Base-by-base conservation (phyloP, 208 protist genomes). In the Tritrichomonas foetus region DNA sequence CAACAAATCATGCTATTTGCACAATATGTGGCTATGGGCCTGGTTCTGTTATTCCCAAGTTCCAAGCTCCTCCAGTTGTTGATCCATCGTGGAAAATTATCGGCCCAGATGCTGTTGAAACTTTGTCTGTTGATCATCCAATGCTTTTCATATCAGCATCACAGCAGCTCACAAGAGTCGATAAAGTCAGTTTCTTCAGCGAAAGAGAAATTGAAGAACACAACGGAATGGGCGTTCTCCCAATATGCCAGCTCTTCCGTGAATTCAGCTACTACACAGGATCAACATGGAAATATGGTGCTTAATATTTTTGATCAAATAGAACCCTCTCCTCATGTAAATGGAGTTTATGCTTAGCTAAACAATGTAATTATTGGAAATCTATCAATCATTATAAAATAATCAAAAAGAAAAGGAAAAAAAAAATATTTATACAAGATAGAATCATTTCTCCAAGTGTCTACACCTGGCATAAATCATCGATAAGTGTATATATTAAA, bases 41-140 rank as follows among this genome's bases (percentile, higher is more conserved):
- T 57, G 47, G 30, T 33, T 41, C 78, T 33, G 57, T 33, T n/a
- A 27, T 89, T 14, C 78, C 78, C 33, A 89, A 14, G 8, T 89
- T 89, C 27, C 13, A 25, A 39, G 27, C 44, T 53, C 47, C 47
- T 39, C 78, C 78, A 57, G 47, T 89, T 39, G 78, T 61, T 11
- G 47, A 57, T 89, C 78, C 78, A 57, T 89, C 78, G 27, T 89
- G 78, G 78, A 89, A 89, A 89, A 47, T 89, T 89, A 47, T 89
- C 30, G 78, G 78, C 9, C 78, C 78, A 53, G 47, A 89, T 44
- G 78, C 57, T 89, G 78, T 89, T 39, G 78, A 89, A 33, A 47
- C 33, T n/a, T 47, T 89, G 11, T 89, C 78, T 39, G 47, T 89
- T 39, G 78, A 89, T 14, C 39, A 89, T 36, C 78, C 78, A 57